Conservation (phyloP, 305 asterid genomes). For the Striga hermonthica region DNA sequence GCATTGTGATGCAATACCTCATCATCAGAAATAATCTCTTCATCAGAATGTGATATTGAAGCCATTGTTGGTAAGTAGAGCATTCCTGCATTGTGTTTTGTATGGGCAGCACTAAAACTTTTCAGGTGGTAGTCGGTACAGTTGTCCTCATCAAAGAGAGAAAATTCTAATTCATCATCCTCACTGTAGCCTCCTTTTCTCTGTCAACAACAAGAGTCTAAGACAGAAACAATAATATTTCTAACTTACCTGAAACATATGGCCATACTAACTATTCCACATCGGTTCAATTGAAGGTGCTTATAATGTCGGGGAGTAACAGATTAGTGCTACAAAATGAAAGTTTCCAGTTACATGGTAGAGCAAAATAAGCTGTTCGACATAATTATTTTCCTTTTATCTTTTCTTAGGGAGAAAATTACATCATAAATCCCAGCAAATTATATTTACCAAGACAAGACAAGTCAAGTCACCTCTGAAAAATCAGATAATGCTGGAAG, state of each 20-base stretch:
- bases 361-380: constrained; percentile 5
- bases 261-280: constrained; percentile 8
- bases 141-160: constrained; percentile 45
- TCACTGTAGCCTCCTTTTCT: constrained; percentile 33
- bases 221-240: constrained; percentile 29
- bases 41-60: constrained; percentile 43
- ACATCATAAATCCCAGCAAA: constrained; percentile 12
- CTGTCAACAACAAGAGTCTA: constrained; percentile 43
- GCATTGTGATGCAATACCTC: constrained; percentile 43
- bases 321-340: too few species aligned
- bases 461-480: neutral
- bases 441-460: too few species aligned
- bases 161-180: constrained; percentile 73
- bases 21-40: constrained; percentile 52
- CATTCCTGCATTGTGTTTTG: constrained; percentile 36
- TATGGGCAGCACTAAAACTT: constrained; percentile 28
- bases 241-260: constrained; percentile 8
- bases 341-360: too few species aligned
- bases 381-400: neutral
- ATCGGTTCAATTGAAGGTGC: constrained; percentile 8
- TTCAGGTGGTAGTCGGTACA: constrained; percentile 32
- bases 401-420: neutral
- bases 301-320: too few species aligned
- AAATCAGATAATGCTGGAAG: constrained; percentile 5
- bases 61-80: constrained; percentile 32